Evolutionary conservation across 306 rosid species (phyloP).

Genomic region (Pachyrhizus erosus): DNA sequence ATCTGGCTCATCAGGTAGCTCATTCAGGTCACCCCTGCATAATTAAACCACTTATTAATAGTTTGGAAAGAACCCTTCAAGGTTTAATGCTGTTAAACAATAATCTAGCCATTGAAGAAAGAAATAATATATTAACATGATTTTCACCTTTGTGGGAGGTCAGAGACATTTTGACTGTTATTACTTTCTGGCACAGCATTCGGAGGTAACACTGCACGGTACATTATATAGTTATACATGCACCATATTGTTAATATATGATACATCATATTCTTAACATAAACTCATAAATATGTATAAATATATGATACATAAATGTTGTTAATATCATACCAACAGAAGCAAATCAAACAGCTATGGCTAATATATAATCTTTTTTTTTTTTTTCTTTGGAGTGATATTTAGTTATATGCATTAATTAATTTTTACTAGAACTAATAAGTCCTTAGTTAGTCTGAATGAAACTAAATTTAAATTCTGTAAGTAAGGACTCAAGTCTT

Average conservation of each 20-base stretch:
- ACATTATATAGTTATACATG: not conserved
- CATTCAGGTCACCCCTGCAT: not conserved
- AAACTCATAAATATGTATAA: not conserved
- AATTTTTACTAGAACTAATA: too few species aligned
- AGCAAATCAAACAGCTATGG: too few species aligned
- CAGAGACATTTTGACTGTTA: not conserved
- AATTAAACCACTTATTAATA: not conserved
- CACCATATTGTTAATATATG: not conserved
- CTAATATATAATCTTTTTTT: not conserved
- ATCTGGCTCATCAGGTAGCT: not conserved
- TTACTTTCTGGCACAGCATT: not conserved
- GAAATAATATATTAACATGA: not conserved
- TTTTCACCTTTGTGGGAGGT: constrained; percentile 40
- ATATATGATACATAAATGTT: too few species aligned
- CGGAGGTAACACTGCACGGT: constrained; percentile 9
- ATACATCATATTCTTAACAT: not conserved
- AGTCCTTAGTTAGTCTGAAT: too few species aligned
- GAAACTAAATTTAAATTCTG: too few species aligned
- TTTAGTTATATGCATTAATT: not conserved
- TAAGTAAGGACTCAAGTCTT: too few species aligned
- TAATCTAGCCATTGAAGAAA: not conserved
- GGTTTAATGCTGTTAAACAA: not conserved
- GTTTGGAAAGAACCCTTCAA: not conserved
- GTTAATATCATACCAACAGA: too few species aligned
- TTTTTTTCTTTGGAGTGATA: not conserved